These are phyloP conservation scores for Coprinellus aureogranulatus DNA, from an alignment of 768 basidiomycete genomes.

Conservation along the genomic window DNA sequence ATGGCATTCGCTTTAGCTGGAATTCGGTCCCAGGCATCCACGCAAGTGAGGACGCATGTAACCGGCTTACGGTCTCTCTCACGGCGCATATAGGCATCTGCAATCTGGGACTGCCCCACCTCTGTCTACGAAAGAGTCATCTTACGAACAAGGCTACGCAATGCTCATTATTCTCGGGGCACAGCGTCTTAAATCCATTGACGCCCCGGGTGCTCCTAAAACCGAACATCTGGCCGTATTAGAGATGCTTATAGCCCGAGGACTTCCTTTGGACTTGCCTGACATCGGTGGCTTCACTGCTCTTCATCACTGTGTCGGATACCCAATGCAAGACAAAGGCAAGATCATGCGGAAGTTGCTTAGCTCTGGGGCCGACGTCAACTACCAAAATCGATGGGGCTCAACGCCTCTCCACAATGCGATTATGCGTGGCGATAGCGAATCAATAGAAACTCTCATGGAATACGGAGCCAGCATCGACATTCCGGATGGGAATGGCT, in stretches of 20 bases:
- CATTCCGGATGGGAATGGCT: conserved; percentile 36
- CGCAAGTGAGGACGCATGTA: no score
- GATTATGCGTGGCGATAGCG: conserved; percentile 27
- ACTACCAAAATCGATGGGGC: conserved; percentile 49
- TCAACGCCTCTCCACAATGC: conserved; percentile 38
- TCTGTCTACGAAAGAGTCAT: conserved; percentile 38
- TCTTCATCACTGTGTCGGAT: conserved; percentile 44
- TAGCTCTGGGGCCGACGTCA: conserved; percentile 46
- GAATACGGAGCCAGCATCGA: conserved; percentile 48
- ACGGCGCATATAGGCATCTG: conserved; percentile 28
- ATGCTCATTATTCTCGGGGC: conserved; percentile 40
- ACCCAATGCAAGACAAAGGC: conserved; percentile 16
- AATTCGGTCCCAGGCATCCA: no score
- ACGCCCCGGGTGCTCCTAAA: background rate
- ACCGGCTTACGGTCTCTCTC: no score
- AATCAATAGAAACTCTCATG: conserved; percentile 44
- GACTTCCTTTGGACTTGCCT: conserved; percentile 36
- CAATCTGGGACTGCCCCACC: conserved; percentile 33
- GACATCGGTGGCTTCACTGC: conserved; percentile 53
- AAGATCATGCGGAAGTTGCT: conserved; percentile 39
- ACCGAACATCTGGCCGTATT: conserved; percentile 29
- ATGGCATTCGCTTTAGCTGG: no score
- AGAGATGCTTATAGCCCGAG: conserved; percentile 38
- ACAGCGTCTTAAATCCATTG: conserved; percentile 25
- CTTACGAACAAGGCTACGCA: conserved; percentile 43